Evolutionary conservation across 169 alveolate species (phyloP), one percentile per base, ranked within the genome.

Genomic region (Eimeria necatrix): DNA sequence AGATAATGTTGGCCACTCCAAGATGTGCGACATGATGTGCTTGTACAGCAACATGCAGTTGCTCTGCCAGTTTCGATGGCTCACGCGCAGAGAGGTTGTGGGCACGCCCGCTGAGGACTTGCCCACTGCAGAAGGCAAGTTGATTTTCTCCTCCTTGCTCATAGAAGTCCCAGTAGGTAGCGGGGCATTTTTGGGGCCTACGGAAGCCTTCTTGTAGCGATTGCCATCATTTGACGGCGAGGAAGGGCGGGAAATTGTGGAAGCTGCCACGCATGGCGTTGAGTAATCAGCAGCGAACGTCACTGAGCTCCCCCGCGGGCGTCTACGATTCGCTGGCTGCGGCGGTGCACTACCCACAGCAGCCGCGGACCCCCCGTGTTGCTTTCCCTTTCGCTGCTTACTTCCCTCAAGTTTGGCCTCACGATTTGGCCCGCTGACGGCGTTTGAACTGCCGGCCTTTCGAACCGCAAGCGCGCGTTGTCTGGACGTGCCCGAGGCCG

Each of bases 1-100:
- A 16, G 99, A 98, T 64, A 99, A 96, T 26, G 99, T 98, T 22
- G 99, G 99, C 99, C 99, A 99, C 59, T 98, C 99, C 56, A 99
- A 97, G 71, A 99, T 98, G 96, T 98, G 98, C 4, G 98, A 97
- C 93, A 98, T 78, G 64, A 99, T 97, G 46, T 99, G 96, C 96
- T 98, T 99, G 96, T 99, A 99, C 92, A 99, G 96, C 92, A 98
- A 98, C 68, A 99, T 99, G 6, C 99, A 97, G 95, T 99, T 98
- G 93, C 98, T 97, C 95, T 99, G 98, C 99, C 99, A 99, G 61
- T 98, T 97, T 22, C 96, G 88, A 81, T 95, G 70, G 93, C 94
- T 90, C 80, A 68, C 95, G 5, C 91, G 93, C 59, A 84, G 41
- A 49, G 92, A 84, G 24, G 92, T 60, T 41, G 92, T 84, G 76